Conservation (phyloP, 257 asterid species). For the Haberlea rhodopensis region DNA sequence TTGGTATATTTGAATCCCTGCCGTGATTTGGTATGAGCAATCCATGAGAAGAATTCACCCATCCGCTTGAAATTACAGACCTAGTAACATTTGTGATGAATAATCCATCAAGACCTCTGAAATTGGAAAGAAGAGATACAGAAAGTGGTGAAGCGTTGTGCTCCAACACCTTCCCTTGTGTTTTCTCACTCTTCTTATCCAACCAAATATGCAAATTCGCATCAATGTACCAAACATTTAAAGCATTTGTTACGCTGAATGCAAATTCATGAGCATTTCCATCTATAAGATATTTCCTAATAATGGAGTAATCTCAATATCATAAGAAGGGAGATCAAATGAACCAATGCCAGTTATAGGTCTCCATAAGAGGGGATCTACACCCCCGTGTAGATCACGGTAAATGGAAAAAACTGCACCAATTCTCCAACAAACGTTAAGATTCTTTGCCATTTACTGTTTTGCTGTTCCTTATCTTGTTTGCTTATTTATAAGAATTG, state of each 20-base stretch:
- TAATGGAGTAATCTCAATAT: constrained; percentile 51
- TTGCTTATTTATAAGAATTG: no score
- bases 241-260: constrained; percentile 47
- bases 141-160: constrained; percentile 26
- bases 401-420: constrained; percentile 59
- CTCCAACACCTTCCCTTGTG: constrained; percentile 34
- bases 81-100: no score
- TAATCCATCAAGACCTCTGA: constrained; percentile 43
- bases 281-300: constrained; percentile 42
- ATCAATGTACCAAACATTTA: constrained; percentile 49
- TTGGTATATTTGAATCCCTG: constrained; percentile 41
- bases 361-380: no score
- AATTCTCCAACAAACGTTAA: no score
- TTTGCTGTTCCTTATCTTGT: no score
- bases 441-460: no score
- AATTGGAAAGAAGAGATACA: constrained; percentile 22
- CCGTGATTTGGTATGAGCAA: constrained; percentile 29
- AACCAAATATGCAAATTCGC: constrained; percentile 66
- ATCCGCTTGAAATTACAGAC: constrained; percentile 39
- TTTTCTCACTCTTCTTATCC: constrained; percentile 37
- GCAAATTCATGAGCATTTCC: constrained; percentile 40
- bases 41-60: constrained; percentile 52
- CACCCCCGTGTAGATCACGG: no score
- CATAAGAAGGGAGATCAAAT: constrained; percentile 53
- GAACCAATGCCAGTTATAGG: no score